These are phyloP conservation scores for Coffea humblotiana DNA, from an alignment of 305 asterid species.

Conservation along the genomic window DNA sequence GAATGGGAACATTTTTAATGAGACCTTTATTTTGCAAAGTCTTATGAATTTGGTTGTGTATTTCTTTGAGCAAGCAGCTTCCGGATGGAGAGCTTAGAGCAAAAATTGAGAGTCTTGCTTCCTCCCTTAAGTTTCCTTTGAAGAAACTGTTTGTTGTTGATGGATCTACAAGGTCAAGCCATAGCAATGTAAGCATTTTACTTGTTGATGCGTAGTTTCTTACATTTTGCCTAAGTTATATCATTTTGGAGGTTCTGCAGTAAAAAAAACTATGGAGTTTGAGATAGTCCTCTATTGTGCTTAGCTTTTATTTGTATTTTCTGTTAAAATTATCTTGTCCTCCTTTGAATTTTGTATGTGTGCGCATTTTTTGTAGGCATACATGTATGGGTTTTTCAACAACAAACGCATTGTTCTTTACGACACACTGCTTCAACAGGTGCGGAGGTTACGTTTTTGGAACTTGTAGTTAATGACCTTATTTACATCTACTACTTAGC, in stretches of 20 bases:
- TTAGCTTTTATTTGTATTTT: neutral
- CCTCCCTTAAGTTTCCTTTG: slow-evolving; percentile 86
- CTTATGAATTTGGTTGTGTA: neutral
- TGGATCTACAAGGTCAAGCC: slow-evolving; percentile 99
- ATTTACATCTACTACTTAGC: no score
- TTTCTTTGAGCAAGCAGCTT: slow-evolving; percentile 51
- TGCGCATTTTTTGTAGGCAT: slow-evolving; percentile 63
- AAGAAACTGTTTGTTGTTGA: slow-evolving; percentile 92
- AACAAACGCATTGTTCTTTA: slow-evolving; percentile 96
- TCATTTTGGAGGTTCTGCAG: neutral
- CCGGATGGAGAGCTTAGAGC: slow-evolving; percentile 84
- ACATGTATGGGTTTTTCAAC: slow-evolving; percentile 97
- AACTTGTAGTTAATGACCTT: neutral
- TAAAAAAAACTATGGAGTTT: neutral
- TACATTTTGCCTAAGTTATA: neutral
- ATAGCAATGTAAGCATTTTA: slow-evolving; percentile 77
- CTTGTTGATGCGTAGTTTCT: slow-evolving; percentile 5
- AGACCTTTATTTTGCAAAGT: neutral
- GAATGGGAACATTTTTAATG: neutral
- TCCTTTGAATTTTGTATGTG: slow-evolving; percentile 14
- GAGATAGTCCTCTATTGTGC: neutral
- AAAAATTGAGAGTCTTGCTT: slow-evolving; percentile 87
- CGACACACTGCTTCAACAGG: slow-evolving; percentile 98
- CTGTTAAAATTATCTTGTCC: slow-evolving; percentile 6
- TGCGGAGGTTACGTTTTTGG: slow-evolving; percentile 25